These are phyloP conservation scores for Colletotrichum sansevieriae DNA, from an alignment of 2,329 filamentous ascomycete genomes.

Conservation along the genomic window DNA sequence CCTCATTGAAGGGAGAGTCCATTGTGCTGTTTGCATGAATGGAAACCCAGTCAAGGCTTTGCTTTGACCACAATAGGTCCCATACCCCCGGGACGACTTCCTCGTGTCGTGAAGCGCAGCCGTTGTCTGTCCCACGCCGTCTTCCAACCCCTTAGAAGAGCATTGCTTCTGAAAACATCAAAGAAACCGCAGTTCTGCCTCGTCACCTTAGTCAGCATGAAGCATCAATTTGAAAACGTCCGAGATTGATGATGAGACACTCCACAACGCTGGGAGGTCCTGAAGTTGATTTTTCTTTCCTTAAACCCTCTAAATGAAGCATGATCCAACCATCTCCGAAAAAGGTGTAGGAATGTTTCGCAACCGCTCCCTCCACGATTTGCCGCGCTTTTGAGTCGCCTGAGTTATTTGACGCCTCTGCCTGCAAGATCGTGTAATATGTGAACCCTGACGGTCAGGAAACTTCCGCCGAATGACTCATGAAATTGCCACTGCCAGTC, in stretches of 20 bases:
- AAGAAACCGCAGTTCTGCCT: slow-evolving; percentile 2
- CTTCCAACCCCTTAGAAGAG: background rate
- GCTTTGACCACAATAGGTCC: slow-evolving; percentile 22
- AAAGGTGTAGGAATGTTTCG: background rate
- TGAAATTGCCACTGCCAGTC: background rate
- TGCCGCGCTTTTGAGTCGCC: background rate
- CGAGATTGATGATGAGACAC: slow-evolving; percentile 5
- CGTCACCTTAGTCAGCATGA: slow-evolving; percentile 34
- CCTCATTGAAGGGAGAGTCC: background rate
- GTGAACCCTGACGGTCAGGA: too few species aligned
- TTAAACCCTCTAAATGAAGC: slow-evolving; percentile 4
- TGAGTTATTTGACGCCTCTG: slow-evolving; percentile 3
- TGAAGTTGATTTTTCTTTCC: slow-evolving; percentile 5
- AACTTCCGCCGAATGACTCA: background rate
- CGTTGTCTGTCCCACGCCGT: slow-evolving; percentile 28
- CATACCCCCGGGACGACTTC: slow-evolving; percentile 9
- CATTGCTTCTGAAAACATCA: slow-evolving; percentile 30
- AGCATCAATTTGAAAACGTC: slow-evolving; percentile 20
- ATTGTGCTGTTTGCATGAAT: slow-evolving; percentile 39
- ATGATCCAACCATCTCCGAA: background rate
- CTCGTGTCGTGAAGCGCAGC: slow-evolving; percentile 18
- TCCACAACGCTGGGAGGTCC: slow-evolving; percentile 15
- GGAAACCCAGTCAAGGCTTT: slow-evolving; percentile 6
- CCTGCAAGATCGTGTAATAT: background rate
- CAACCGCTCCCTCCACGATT: background rate